Conservation (phyloP, 495 filamentous ascomycete species). For the Aspergillus mulundensis region DNA sequence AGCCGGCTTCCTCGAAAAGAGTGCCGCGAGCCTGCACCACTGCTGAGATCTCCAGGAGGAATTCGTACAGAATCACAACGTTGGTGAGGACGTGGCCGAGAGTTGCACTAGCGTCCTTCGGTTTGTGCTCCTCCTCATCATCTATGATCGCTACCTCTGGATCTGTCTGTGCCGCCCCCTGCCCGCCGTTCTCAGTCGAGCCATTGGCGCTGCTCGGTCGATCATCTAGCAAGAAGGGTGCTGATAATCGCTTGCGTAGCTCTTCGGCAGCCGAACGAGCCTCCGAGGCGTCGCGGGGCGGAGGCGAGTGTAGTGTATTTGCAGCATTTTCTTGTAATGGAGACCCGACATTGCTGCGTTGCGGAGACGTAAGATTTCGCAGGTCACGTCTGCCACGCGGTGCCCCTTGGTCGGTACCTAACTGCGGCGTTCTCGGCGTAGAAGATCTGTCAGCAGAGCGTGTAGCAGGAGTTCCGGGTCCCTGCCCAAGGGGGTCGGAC, state of each 20-base stretch:
- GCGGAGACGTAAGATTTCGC: conserved; percentile 15
- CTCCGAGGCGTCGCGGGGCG: conserved; percentile 29
- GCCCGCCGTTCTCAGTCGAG: background rate
- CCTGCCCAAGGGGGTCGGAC: conserved; percentile 19
- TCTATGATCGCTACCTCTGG: conserved; percentile 30
- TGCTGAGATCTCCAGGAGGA: conserved; percentile 83
- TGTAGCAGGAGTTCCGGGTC: conserved; percentile 20
- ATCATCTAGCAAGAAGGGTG: conserved; percentile 28
- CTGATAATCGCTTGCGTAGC: conserved; percentile 34
- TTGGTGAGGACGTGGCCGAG: conserved; percentile 84
- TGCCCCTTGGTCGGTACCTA: conserved; percentile 14
- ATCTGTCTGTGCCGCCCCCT: background rate
- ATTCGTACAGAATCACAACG: conserved; percentile 60
- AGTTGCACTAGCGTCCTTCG: conserved; percentile 39
- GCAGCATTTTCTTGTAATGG: conserved; percentile 20
- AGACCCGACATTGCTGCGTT: conserved; percentile 19
- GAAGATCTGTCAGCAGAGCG: conserved; percentile 18
- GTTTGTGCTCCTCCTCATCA: conserved; percentile 34
- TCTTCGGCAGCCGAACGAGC: conserved; percentile 29
- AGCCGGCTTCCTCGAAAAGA: conserved; percentile 81
- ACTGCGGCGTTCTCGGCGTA: conserved; percentile 12
- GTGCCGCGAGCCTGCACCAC: conserved; percentile 80
- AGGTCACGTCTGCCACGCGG: conserved; percentile 19
- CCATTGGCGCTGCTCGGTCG: background rate
- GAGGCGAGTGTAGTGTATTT: conserved; percentile 13